Base-by-base conservation (phyloP, 2,329 filamentous ascomycete genomes). In the Fusarium sp. region DNA sequence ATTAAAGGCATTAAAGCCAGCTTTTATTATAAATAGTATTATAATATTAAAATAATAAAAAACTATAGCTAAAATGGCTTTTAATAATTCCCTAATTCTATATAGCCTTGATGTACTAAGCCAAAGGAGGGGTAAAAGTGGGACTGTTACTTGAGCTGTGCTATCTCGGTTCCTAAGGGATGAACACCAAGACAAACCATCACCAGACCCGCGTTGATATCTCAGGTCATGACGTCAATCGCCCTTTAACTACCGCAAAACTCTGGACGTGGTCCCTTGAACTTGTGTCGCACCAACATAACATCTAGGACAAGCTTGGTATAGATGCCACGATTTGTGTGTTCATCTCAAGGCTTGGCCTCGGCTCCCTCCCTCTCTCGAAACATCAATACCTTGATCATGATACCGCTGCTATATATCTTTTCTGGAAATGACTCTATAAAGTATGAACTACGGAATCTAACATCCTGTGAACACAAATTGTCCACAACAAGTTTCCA, bases 161-260 rank as follows among this genome's bases (percentile, higher is more conserved):
- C n/a, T n/a, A n/a, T n/a, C n/a, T n/a, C n/a, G n/a, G n/a, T n/a
- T n/a, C n/a, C n/a, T n/a, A n/a, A n/a, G n/a, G n/a, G n/a, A 45
- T 66, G 57, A 74, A 63, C 61, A 63, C 54, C 69, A 72, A 51
- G 31, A 45, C 35, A 41, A 62, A 44, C 45, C 41, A 70, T 70
- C 69, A 74, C 48, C 45, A 69, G 72, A 75, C 59, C 41, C 27
- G 58, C 45, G 61, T 45, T 25, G 27, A 63, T 11, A 45, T 52
- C 42, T 33, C 6, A 42, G 19, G 44, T 51, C 46, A 63, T 75
- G 73, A 75, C 73, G 73, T 75, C 73, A 75, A 65, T 27, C 31
- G 11, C 33, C 45, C 21, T 41, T 15, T 18, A 69, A 27, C 46
- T 66, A 44, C 35, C 35, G 45, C 44, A 58, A 62, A 63, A 58